Evolutionary conservation across 2,329 filamentous ascomycete genomes (phyloP), one percentile per base, ranked within the genome.

Genomic region (Daldinia eschscholtzii): DNA sequence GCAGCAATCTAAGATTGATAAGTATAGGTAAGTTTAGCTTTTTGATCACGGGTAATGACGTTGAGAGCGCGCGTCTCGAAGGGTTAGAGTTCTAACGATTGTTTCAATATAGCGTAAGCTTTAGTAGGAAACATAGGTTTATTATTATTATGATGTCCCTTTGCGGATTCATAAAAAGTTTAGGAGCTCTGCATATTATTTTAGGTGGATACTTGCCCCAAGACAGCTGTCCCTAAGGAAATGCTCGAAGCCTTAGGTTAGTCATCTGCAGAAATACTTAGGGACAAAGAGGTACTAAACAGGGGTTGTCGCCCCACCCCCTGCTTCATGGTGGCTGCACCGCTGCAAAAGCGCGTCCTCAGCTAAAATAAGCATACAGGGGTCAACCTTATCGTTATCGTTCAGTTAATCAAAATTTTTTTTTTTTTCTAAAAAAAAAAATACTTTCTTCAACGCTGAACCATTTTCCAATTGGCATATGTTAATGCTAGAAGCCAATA

Each of bases 341-440:
- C 18, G 46, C 26, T 28, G 26, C 46, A 50, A 50, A 50, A 23
- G 26, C 46, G 26, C 13, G 26, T 28, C 13, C 26, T 50, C 26
- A 30, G 46, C 46, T 50, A 30, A 52, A 33, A 52, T 41, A 12
- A 39, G 3, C 18, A 26, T 23, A 9, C 44, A 42, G 48, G 57
- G 42, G 56, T 67, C 2, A 23, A 5, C 50, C 62, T 70, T 72
- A 70, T 70, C 69, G 30, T 65, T 68, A 70, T 68, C 65, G 15
- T 35, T 61, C 30, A 33, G 20, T 23, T 35, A 28, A 57, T 37
- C 42, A 46, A 26, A 65, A 68, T 28, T 57, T 61, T 64, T 68
- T 70, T 60, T 23, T 23, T 55, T 59, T 33, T 37, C 10, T 37
- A 3, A 13, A 37, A n/a, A n/a, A n/a, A n/a, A n/a, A n/a, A 39